These are phyloP conservation scores for Kernera saxatilis DNA, from an alignment of 345 rosid species.

Conservation along the genomic window DNA sequence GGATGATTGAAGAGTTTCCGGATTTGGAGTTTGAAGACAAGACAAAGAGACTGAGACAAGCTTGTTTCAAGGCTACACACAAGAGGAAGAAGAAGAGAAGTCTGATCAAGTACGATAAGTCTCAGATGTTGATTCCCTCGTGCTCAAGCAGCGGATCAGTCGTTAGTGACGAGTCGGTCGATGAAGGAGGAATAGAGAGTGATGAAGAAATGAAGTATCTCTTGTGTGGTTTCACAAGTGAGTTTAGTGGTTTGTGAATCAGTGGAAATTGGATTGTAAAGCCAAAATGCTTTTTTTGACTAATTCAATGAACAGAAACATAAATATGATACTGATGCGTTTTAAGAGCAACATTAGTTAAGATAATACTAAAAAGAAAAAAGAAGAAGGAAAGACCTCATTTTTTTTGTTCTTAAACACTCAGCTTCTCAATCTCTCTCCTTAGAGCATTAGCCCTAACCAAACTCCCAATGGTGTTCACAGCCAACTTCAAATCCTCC, in stretches of 20 bases:
- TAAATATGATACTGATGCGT: slow-evolving; percentile 6
- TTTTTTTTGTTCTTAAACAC: slow-evolving; percentile 32
- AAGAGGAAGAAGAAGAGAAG: slow-evolving; percentile 58
- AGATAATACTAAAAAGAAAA: background rate
- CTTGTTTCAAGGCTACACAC: slow-evolving; percentile 88
- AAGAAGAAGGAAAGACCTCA: background rate
- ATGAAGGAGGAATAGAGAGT: slow-evolving; percentile 18
- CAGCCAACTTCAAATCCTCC: slow-evolving; percentile 84
- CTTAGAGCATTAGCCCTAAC: slow-evolving; percentile 86
- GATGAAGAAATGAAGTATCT: slow-evolving; percentile 29
- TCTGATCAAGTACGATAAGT: background rate
- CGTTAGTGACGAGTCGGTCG: background rate
- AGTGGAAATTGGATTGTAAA: slow-evolving; percentile 17
- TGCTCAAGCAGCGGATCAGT: slow-evolving; percentile 21
- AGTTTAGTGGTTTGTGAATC: slow-evolving; percentile 7
- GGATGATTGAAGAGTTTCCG: slow-evolving; percentile 51
- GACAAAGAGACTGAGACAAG: slow-evolving; percentile 76
- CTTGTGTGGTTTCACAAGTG: slow-evolving; percentile 23
- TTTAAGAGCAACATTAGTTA: background rate
- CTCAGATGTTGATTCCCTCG: background rate
- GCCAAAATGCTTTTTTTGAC: slow-evolving; percentile 21
- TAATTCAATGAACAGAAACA: slow-evolving; percentile 16
- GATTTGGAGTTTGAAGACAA: slow-evolving; percentile 52
- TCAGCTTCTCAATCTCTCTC: slow-evolving; percentile 84
- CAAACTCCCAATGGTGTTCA: slow-evolving; percentile 91